Evolutionary conservation across 257 asterid genomes (phyloP).

Genomic region (Primulina eburnea): DNA sequence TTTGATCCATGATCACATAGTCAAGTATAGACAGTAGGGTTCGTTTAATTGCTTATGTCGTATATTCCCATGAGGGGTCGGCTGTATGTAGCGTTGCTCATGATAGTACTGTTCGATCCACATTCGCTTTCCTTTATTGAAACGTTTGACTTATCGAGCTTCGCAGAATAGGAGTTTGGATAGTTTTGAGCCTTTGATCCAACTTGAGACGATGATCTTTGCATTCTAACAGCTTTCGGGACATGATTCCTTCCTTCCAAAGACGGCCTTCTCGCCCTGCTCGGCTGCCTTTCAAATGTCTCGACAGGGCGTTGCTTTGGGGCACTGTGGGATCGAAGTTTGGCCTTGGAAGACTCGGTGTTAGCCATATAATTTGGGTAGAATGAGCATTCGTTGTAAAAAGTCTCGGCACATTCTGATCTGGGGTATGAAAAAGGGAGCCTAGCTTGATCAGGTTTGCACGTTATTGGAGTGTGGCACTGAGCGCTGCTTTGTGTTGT

Average conservation of each 20-base stretch:
- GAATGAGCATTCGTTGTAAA: conserved; percentile 53
- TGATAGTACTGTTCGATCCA: conserved; percentile 75
- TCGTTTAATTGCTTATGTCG: conserved; percentile 38
- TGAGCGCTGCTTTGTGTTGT: conserved; percentile 89
- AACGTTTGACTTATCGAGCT: conserved; percentile 69
- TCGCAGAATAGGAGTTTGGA: conserved; percentile 79
- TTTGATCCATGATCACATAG: neutral
- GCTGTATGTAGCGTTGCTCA: conserved; percentile 65
- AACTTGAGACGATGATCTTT: conserved; percentile 85
- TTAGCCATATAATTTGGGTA: conserved; percentile 92
- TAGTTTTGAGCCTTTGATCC: conserved; percentile 58
- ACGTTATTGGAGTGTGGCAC: conserved; percentile 42
- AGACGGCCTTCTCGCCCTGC: conserved; percentile 59
- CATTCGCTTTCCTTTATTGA: conserved; percentile 87
- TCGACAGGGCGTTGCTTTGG: conserved; percentile 86
- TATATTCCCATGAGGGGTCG: conserved; percentile 68
- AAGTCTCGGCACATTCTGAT: conserved; percentile 69
- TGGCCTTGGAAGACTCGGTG: conserved; percentile 86
- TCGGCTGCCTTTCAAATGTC: conserved; percentile 65
- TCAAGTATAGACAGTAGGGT: neutral
- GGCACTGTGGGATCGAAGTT: conserved; percentile 88
- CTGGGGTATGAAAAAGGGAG: conserved; percentile 44
- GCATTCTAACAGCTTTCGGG: conserved; percentile 86
- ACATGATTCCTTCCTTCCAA: conserved; percentile 76
- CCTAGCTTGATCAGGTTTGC: conserved; percentile 51